These are phyloP conservation scores for Nicotiana benthamiana DNA, from an alignment of 257 asterid genomes.

Conservation along the genomic window DNA sequence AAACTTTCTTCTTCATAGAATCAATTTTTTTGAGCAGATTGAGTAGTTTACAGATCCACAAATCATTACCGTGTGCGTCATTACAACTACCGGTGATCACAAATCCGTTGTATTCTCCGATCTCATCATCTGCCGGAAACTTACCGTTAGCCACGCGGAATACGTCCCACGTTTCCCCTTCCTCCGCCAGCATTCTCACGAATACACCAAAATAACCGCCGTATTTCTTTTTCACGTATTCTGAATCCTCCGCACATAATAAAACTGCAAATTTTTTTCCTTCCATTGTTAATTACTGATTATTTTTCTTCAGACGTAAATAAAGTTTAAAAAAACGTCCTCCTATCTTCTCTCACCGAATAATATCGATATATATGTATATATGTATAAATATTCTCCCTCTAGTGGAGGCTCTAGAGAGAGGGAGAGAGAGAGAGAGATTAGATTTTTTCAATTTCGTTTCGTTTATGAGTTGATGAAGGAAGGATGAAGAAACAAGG, in stretches of 20 bases:
- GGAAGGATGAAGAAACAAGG: not conserved
- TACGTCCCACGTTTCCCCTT: constrained; percentile 73
- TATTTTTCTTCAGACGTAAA: not conserved
- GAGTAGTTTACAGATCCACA: constrained; percentile 60
- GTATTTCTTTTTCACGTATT: constrained; percentile 74
- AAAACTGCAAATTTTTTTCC: constrained; percentile 62
- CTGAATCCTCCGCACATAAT: constrained; percentile 83
- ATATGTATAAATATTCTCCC: not conserved
- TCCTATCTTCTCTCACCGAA: not conserved
- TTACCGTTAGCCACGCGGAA: constrained; percentile 60
- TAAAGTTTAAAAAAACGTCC: not conserved
- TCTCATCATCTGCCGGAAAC: constrained; percentile 70
- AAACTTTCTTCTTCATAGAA: constrained; percentile 58
- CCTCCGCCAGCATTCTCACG: constrained; percentile 74
- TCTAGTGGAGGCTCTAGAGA: constrained; percentile 23
- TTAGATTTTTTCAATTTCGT: not conserved
- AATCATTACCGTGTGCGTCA: constrained; percentile 81
- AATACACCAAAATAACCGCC: constrained; percentile 88
- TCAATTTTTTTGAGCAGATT: constrained; percentile 47
- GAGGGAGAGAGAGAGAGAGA: constrained; percentile 7
- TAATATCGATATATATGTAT: not conserved
- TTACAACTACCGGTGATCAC: constrained; percentile 86
- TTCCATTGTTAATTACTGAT: constrained; percentile 35
- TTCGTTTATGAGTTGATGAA: constrained; percentile 14
- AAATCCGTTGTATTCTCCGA: constrained; percentile 56